Base-by-base conservation (phyloP, 495 filamentous ascomycete genomes). In the Usnea hakonensis region DNA sequence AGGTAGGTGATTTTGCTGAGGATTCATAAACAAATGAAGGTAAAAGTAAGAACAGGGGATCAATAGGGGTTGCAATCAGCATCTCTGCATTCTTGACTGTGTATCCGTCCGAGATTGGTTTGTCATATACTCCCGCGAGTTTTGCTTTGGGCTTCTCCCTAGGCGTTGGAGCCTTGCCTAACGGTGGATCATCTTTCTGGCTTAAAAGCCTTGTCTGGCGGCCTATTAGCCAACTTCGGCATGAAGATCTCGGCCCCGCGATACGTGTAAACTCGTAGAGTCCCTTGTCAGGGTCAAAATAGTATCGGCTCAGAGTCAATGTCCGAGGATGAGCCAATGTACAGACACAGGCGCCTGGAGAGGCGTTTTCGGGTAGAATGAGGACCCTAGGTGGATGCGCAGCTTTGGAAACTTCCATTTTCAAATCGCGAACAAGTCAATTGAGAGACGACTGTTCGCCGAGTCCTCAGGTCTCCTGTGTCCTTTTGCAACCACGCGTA, bases 191-290 rank as follows among this genome's bases (percentile, higher is more conserved):
- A 35, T 40, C 37, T 0, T 36, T 40, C 11, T 16, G 53, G 40
- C 17, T 13, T 26, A 23, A 16, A 50, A 19, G 23, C 33, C 32
- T 37, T 33, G 38, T 36, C 38, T 19, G 21, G n/a, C 53, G 36
- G 72, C 46, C 37, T 40, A 67, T 50, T n/a, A 93, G 77, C 87
- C 87, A 90, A 69, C 89, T 91, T 57, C 81, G 76, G 33, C 82
- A 83, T 0, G 74, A 75, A 6, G 74, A 72, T 46, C 80, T 82
- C 36, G 90, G 81, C 8, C 90, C 79, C 14, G 84, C 73, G 67
- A 97, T 79, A 43, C 81, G 81, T 17, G 85, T 96, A 75, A 97
- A 91, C 70, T 98, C 94, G 75, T 88, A 91, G 64, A 96, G 78
- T 32, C 93, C 94, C 14, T 82, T 81, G 35, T 81, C 72, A 5